Evolutionary conservation across 164 flowering plant genomes (phyloP).

Genomic region (Platanus orientalis): DNA sequence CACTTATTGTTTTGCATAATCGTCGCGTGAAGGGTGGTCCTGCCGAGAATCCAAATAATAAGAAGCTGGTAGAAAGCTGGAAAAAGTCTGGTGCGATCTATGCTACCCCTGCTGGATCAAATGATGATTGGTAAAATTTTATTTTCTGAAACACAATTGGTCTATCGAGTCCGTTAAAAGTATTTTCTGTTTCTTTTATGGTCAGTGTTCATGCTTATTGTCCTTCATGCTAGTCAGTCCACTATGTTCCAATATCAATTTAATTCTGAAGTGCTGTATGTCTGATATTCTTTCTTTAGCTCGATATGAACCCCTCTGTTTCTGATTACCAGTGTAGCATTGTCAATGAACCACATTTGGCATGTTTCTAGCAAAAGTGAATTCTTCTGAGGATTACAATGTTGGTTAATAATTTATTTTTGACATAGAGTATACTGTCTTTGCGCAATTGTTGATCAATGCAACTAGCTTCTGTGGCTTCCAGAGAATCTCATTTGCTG

Average conservation of each 20-base stretch:
- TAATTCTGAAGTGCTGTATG: not conserved
- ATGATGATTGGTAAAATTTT: conserved; percentile 87
- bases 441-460: not conserved
- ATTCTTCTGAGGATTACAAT: too few relatives aligned
- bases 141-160: not conserved
- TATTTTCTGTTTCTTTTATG: not conserved
- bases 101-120: conserved; percentile 79
- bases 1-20: conserved; percentile 73
- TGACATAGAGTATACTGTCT: too few relatives aligned
- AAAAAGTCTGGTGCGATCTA: conserved; percentile 65
- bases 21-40: conserved; percentile 65
- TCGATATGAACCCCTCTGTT: not conserved
- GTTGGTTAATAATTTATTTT: too few relatives aligned
- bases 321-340: not conserved
- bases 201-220: not conserved
- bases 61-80: conserved; percentile 62
- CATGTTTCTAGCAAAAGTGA: too few relatives aligned
- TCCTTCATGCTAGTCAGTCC: not conserved
- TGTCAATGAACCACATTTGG: not conserved
- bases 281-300: not conserved
- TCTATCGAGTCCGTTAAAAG: not conserved
- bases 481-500: not conserved
- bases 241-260: not conserved
- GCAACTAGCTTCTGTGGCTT: not conserved
- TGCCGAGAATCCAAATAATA: conserved; percentile 51